Evolutionary conservation across 305 asterid genomes (phyloP), one percentile per base, ranked within the genome.

Genomic region (Solanum chacoense): DNA sequence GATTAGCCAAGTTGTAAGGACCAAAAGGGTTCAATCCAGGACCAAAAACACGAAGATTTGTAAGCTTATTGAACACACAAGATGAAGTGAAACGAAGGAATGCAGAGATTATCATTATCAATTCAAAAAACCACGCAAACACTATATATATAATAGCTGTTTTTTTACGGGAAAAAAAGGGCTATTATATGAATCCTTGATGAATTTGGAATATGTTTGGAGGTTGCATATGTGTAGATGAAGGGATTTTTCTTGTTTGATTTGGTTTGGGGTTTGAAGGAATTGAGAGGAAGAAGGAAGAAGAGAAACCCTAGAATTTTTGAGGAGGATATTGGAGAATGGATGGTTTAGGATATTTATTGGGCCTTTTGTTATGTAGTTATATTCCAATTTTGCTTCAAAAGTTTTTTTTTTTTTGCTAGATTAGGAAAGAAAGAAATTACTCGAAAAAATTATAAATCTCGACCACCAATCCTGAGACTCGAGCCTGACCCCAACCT

Each of bases 11-110:
- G 91, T 94, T 94, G 88, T 94, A 91, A 5, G 98, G 99, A 85
- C 97, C 91, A 89, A 96, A 96, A 9, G 99, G 99, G 95, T 97
- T 97, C 96, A 97, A 96, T 88, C 98, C 98, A 81, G 99, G 99
- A 65, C 99, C 99, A 72, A 95, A 93, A 34, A 91, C 99, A 16
- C 98, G 95, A 32, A 94, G 98, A 93, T 95, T 97, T 20, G 91
- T 91, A 81, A 91, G 89, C 90, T 92, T 90, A 22, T 86, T 94
- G 87, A 91, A 94, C 84, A 91, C 89, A 29, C 87, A 92, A 10
- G 94, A 94, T 35, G 98, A 95, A 18, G 95, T 88, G 88, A 90
- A 91, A 4, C 91, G 93, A 87, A 85, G 89, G 73, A 89, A 81
- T 65, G 90, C 78, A 89, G 91, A 88, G 86, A 91, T 91, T 90